These are phyloP conservation scores for Citrus reticulata DNA, from an alignment of 345 rosid species.

Conservation along the genomic window DNA sequence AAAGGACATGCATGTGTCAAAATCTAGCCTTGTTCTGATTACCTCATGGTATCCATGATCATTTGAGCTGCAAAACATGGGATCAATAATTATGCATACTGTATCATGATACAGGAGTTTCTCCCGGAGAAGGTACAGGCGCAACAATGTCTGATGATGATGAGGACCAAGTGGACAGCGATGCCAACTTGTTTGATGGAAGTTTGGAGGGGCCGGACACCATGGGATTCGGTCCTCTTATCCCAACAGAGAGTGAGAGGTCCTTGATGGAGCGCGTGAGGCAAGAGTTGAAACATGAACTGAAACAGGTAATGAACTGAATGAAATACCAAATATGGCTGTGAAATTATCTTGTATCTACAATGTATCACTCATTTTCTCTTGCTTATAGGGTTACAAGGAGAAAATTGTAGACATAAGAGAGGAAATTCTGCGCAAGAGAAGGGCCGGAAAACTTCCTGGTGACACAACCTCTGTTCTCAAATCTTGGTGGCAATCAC, in stretches of 20 bases:
- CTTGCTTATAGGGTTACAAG: slow-evolving; percentile 74
- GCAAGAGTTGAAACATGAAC: slow-evolving; percentile 90
- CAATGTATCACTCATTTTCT: not conserved
- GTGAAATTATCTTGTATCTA: not conserved
- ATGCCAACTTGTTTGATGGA: slow-evolving; percentile 74
- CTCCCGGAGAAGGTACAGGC: slow-evolving; percentile 93
- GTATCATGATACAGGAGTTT: slow-evolving; percentile 58
- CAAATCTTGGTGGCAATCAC: slow-evolving; percentile 97
- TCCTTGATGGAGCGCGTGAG: slow-evolving; percentile 98
- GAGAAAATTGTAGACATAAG: slow-evolving; percentile 90
- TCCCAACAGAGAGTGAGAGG: slow-evolving; percentile 96
- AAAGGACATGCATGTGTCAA: not conserved
- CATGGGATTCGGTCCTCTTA: slow-evolving; percentile 93
- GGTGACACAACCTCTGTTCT: slow-evolving; percentile 94
- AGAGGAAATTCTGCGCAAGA: slow-evolving; percentile 94
- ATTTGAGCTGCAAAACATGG: not conserved
- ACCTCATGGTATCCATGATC: not conserved
- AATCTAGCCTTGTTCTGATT: not conserved
- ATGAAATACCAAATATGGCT: not conserved
- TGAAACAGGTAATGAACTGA: slow-evolving; percentile 67
- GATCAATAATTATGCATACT: not conserved
- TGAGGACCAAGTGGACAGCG: slow-evolving; percentile 91
- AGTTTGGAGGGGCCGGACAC: slow-evolving; percentile 61
- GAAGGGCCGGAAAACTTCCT: slow-evolving; percentile 97
- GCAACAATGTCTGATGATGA: slow-evolving; percentile 99